Base-by-base conservation (phyloP, 768 basidiomycete species). In the Pulveroboletus sp. region DNA sequence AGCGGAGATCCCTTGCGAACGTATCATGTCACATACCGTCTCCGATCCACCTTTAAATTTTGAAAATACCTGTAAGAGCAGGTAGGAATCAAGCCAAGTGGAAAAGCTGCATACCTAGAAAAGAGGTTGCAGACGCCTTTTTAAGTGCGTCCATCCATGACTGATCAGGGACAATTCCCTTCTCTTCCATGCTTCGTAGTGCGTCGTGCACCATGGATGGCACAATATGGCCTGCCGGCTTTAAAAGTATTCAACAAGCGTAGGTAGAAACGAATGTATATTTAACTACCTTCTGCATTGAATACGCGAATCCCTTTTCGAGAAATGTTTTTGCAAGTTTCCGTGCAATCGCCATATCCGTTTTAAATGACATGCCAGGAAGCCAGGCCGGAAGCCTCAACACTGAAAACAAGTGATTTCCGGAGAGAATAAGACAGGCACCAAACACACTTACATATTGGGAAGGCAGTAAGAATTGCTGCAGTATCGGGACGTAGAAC, bases 341-440 rank as follows among this genome's bases (percentile, higher is more conserved):
- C 2, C 11, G 21, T 2, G 43, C 43, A 8, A 7, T 20, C 3
- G 23, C 45, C 48, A 53, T 44, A 1, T 42, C 17, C 4, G 4
- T 24, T 25, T 45, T 51, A 40, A 51, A 51, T 4, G 39, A 40
- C 50, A 51, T 51, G 8, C 32, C 55, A 1, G 57, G 53, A 16
- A 57, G 41, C 53, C 56, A 57, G 4, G 47, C 14, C 4, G 56
- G 56, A 11, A 57, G 47, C 11, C 49, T 55, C 14, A 57, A 13
- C 14, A 55, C 56, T 57, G 9, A 16, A 10, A 1, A 16, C 5
- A 7, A 13, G 47, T 48, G 7, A 33, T 27, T 9, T 6, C 8
- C 19, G 41, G 21, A 6, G 25, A 3, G 5, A 19, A 44, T 6
- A 21, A 42, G 7, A 32, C 3, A 29, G 9, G 3, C 2, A 17